phyloP scores from a whole-genome alignment of 192 early-diverging fungal genomes.

The Coemansia sp. region DNA sequence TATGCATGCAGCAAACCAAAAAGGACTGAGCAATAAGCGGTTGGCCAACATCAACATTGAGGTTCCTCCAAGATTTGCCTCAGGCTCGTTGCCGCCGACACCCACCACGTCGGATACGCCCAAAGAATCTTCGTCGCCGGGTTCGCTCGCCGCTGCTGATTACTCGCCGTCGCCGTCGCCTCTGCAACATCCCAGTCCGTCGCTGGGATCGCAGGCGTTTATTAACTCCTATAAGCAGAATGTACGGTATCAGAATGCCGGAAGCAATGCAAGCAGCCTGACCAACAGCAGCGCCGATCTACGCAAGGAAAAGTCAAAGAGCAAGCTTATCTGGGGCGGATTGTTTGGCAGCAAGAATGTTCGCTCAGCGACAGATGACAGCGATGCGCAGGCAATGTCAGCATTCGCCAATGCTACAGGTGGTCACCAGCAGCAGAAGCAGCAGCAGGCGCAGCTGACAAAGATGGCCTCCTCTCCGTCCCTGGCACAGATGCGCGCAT shows the following conservation, averaged over 20 bases:
- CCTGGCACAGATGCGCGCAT: conserved; percentile 1
- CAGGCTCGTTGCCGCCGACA: conserved; percentile 32
- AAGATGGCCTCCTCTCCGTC: conserved; percentile 1
- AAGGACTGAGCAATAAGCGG: neutral
- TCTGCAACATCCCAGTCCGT: conserved; percentile 6
- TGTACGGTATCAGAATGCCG: conserved; percentile 4
- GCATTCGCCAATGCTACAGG: neutral
- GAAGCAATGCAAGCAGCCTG: conserved; percentile 3
- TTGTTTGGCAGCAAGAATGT: conserved; percentile 45
- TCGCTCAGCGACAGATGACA: conserved; percentile 9
- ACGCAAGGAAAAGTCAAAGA: conserved; percentile 20
- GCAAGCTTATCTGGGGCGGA: conserved; percentile 30
- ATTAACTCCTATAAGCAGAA: conserved; percentile 44
- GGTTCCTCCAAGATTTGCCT: conserved; percentile 16
- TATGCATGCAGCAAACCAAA: neutral
- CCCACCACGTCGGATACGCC: conserved; percentile 9
- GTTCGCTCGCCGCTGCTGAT: neutral
- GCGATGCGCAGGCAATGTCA: neutral
- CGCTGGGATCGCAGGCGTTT: conserved; percentile 38
- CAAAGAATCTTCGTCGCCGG: neutral
- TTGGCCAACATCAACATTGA: conserved; percentile 1
- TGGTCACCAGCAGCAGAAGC: too few relatives aligned
- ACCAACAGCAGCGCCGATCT: conserved; percentile 5
- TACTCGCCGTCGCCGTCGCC: conserved; percentile 9
- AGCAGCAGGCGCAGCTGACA: conserved; percentile 8